Evolutionary conservation across 169 alveolate genomes (phyloP).

Genomic region (Condylostoma magnum): DNA sequence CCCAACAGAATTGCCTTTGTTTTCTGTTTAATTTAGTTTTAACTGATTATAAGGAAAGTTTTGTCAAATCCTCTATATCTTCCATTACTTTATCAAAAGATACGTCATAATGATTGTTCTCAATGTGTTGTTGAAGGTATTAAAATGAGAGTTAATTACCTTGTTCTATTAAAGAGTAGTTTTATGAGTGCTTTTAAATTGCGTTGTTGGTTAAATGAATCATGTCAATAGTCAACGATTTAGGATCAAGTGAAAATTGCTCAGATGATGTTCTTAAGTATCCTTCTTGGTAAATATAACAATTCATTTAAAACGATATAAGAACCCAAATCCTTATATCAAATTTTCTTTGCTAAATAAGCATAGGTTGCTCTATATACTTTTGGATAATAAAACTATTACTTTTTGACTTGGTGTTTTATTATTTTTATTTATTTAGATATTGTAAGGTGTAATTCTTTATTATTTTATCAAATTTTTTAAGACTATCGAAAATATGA

Average conservation of each 20-base stretch:
- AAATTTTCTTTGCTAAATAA: conserved; percentile 51
- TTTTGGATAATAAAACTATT: conserved; percentile 52
- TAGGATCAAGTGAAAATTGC: background rate
- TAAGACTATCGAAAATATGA: conserved; percentile 16
- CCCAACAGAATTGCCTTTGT: conserved; percentile 4
- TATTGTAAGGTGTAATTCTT: conserved; percentile 19
- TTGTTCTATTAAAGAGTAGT: conserved; percentile 78
- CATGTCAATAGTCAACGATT: conserved; percentile 35
- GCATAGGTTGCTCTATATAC: conserved; percentile 69
- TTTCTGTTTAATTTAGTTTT: background rate
- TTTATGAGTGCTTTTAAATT: conserved; percentile 60
- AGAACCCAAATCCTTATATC: conserved; percentile 69
- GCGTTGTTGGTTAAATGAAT: conserved; percentile 89
- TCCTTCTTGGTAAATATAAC: conserved; percentile 36
- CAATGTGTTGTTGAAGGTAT: conserved; percentile 3
- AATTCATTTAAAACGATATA: conserved; percentile 28
- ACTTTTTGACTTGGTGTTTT: background rate
- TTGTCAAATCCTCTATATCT: conserved; percentile 5
- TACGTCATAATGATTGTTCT: background rate
- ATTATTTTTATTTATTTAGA: conserved; percentile 27
- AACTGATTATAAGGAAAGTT: background rate
- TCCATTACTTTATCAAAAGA: background rate
- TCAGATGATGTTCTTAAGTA: conserved; percentile 28
- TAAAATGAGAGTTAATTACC: conserved; percentile 64
- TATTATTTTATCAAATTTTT: conserved; percentile 7